Base-by-base conservation (phyloP, 2,329 filamentous ascomycete genomes). In the Hypoxylon sp. region DNA sequence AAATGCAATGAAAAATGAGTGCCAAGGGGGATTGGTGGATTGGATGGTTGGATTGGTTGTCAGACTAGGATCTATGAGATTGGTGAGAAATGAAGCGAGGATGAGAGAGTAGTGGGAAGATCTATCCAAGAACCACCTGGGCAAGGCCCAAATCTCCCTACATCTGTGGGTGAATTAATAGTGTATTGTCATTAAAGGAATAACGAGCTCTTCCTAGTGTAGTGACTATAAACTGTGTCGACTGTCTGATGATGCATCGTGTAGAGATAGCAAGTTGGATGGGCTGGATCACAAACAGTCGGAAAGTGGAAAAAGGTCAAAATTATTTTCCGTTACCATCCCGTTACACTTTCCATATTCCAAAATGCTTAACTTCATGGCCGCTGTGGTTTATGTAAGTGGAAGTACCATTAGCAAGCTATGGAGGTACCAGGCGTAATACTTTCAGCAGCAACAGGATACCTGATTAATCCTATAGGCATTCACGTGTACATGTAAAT, bases 31-130 rank as follows among this genome's bases (percentile, higher is more conserved):
- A 58, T 58, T 52, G 52, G 52, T 39, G 51, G 61, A 53, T 62
- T 55, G 41, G 50, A 29, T 53, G 52, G 56, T 56, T 30, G 50
- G 61, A 70, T 69, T 71, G 67, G 65, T 50, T 27, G 37, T 37
- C 61, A 47, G 51, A 55, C 54, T 50, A 48, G 50, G 55, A 55
- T 55, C 5, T 52, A 65, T 29, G 46, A 61, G 68, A 71, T 70
- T 71, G 65, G 65, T 47, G 27, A 29, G 21, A 39, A 54, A n/a
- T n/a, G n/a, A 52, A 39, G 21, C 53, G 57, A 63, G 47, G 46
- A 57, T 59, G 29, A 58, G 53, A n/a, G 25, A 47, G 11, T 29
- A n/a, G 8, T 21, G 16, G 25, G 19, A 14, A 55, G 32, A 53
- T 32, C 25, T 62, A 45, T 21, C 30, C 30, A 11, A 23, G 25